These are phyloP conservation scores for Heliosperma pusillum DNA, from an alignment of 148 eudicot genomes.

Conservation along the genomic window DNA sequence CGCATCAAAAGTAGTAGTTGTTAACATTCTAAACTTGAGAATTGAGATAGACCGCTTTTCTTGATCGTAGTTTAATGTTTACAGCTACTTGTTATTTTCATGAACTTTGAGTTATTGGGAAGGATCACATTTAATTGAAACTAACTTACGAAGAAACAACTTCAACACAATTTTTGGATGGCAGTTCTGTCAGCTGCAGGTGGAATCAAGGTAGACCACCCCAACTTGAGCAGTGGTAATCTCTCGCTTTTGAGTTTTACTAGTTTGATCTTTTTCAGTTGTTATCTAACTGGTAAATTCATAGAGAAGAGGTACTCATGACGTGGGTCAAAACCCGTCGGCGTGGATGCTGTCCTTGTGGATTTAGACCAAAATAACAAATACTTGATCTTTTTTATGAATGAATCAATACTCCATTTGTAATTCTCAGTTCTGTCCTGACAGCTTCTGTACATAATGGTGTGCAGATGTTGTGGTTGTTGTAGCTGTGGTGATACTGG, in stretches of 20 bases:
- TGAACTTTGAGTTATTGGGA: background rate
- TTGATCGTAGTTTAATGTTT: background rate
- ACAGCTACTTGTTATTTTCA: background rate
- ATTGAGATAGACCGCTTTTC: background rate
- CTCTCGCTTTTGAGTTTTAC: conserved; percentile 3
- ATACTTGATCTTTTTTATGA: background rate
- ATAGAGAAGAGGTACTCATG: background rate
- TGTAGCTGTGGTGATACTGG: conserved; percentile 80
- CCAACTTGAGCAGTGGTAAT: conserved; percentile 74
- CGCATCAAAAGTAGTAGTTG: background rate
- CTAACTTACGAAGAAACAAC: background rate
- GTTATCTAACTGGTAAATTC: background rate
- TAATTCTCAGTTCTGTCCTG: background rate
- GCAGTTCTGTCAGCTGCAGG: conserved; percentile 96
- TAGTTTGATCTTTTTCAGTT: background rate
- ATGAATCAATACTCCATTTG: background rate
- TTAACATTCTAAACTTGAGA: background rate
- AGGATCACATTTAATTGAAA: background rate
- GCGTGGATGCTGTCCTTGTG: background rate
- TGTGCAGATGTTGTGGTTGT: conserved; percentile 78
- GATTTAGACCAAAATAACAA: background rate
- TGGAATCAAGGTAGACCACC: conserved; percentile 86
- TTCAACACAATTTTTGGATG: conserved; percentile 11
- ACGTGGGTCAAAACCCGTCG: background rate
- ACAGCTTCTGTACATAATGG: background rate